Conservation (phyloP, 1,139 yeast genomes). For the Kodamaea sp. region DNA sequence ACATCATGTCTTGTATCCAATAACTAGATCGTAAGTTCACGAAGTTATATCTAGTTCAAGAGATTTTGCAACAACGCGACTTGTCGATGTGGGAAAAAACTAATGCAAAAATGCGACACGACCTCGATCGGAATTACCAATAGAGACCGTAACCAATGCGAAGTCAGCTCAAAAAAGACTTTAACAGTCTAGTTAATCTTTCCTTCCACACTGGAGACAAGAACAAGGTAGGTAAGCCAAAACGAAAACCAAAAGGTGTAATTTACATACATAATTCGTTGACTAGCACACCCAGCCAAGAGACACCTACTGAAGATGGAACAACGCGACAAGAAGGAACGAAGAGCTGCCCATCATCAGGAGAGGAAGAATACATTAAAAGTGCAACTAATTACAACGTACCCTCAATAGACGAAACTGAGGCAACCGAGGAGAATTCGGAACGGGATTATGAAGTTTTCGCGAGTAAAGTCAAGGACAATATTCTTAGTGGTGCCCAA, state of each 20-base stretch:
- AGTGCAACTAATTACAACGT: conserved; percentile 6
- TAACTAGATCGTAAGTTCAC: no score
- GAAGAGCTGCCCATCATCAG: conserved; percentile 7
- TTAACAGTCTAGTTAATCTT: no score
- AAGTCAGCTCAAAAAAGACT: no score
- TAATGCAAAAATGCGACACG: no score
- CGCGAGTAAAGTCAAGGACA: conserved; percentile 7
- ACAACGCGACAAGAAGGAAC: conserved; percentile 1
- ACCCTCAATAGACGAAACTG: background rate
- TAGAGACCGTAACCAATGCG: no score
- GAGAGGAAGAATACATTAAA: conserved; percentile 1
- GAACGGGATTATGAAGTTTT: conserved; percentile 6
- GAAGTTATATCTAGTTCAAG: no score
- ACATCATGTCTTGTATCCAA: no score
- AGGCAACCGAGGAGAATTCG: background rate
- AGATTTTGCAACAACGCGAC: no score
- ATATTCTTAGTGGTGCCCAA: conserved; percentile 13
- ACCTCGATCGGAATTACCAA: no score
- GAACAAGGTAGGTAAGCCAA: background rate
- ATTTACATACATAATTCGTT: background rate
- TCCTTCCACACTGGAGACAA: background rate
- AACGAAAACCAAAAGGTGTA: background rate
- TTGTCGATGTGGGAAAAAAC: no score
- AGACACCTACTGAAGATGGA: background rate
- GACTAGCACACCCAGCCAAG: conserved; percentile 1